Base-by-base conservation (phyloP, 1,139 yeast genomes). In the Meyerozyma sp. region DNA sequence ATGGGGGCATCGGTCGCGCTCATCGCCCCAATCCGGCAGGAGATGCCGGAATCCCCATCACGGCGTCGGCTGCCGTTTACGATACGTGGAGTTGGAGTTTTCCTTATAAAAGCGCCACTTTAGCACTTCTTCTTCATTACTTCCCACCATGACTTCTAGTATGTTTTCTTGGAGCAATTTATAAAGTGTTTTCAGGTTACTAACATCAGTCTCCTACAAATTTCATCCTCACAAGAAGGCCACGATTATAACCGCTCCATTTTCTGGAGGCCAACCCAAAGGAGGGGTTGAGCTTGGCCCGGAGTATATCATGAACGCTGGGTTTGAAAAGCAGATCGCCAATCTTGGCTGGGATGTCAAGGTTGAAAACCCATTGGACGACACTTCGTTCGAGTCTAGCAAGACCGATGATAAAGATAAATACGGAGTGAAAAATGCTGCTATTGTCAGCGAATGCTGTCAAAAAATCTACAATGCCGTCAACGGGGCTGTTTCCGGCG, bases 281-380 rank as follows among this genome's bases (percentile, higher is more conserved):
- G 79, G 84, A 30, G 98, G 98, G 44, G 97, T 91, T 35, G 98
- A 91, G 58, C 77, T 82, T 46, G 98, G 97, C 26, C 98, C 98
- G n/a, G 79, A 82, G 49, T 84, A 79, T 61, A 73, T 91, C 50
- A 63, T 89, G 44, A 77, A 83, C 50, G 79, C 81, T 45, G 96
- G 96, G 4, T 73, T 91, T 46, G 70, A 79, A 47, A 55, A 74
- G 32, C 86, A 84, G 54, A 61, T 91, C 45, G 66, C 77, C 50
- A 65, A 69, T 3, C 71, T 90, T 43, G 95, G 94, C 18, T 91
- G 96, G 96, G 64, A 70, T 20, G 75, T 82, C 13, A 56, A 65
- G 5, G 62, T 85, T 46, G 68, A 66, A 28, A 75, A 79, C 29
- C 89, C 95, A 27, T 74, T 91, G 43, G 63, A 68, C 30, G 72